Evolutionary conservation across 2,329 filamentous ascomycete species (phyloP).

Genomic region (Emmonsia crescens): DNA sequence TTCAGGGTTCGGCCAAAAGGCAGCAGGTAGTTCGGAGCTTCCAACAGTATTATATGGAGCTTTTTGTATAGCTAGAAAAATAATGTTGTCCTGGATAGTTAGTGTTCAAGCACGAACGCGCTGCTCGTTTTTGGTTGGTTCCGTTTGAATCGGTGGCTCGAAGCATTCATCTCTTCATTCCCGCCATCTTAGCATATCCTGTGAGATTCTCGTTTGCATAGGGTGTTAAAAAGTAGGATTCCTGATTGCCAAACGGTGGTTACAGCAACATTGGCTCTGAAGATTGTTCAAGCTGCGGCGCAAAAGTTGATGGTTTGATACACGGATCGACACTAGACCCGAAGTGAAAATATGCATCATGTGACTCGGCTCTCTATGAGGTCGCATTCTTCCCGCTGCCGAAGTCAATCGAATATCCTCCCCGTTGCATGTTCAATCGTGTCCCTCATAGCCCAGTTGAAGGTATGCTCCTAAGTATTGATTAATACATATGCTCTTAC

Average conservation of each 20-base stretch:
- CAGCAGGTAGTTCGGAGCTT: neutral
- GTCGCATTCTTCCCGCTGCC: neutral
- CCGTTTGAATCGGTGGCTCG: neutral
- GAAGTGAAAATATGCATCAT: neutral
- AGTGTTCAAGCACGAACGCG: neutral
- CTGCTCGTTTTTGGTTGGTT: neutral
- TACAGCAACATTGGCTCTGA: neutral
- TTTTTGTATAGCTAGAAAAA: neutral
- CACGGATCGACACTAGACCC: neutral
- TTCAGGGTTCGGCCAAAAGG: neutral
- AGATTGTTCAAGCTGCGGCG: neutral
- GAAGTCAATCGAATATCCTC: neutral
- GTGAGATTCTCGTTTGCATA: neutral
- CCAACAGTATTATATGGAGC: neutral
- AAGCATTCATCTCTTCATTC: neutral
- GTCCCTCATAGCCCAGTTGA: neutral
- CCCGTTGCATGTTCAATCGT: neutral
- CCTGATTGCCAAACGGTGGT: neutral
- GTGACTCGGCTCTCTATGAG: neutral
- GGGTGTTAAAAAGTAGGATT: neutral
- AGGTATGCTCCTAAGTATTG: neutral
- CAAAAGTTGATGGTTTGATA: neutral
- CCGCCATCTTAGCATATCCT: neutral
- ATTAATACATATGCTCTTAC: neutral
- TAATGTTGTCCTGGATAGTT: neutral